Conservation (phyloP, 768 basidiomycete species). For the Tricholoma sp. region DNA sequence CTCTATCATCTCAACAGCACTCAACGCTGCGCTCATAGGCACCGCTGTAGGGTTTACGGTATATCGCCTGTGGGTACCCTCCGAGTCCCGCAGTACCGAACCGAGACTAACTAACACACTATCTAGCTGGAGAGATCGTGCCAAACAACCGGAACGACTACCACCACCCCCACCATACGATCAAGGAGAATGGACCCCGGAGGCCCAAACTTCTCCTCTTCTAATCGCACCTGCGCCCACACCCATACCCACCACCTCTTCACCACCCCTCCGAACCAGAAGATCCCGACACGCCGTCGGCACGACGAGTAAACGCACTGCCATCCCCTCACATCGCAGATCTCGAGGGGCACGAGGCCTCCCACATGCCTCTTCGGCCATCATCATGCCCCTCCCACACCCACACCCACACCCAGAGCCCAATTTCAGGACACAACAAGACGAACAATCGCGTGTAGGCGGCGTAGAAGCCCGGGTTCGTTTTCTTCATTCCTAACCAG, state of each 20-base stretch:
- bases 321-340: too few species aligned
- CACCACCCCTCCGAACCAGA: conserved; percentile 27
- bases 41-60: conserved; percentile 78
- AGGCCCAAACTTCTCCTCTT: too few species aligned
- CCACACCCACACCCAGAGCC: too few species aligned
- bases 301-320: conserved; percentile 29
- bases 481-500: too few species aligned
- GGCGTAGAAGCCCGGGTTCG: too few species aligned
- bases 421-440: too few species aligned
- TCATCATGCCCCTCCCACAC: too few species aligned
- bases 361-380: too few species aligned
- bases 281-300: conserved; percentile 29
- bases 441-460: too few species aligned
- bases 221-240: too few species aligned
- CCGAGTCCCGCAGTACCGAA: not conserved
- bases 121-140: conserved; percentile 72
- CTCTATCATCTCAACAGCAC: too few species aligned
- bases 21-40: conserved; percentile 71
- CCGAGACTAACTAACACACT: conserved; percentile 4
- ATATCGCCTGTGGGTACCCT: conserved; percentile 67
- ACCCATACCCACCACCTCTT: too few species aligned
- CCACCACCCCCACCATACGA: conserved; percentile 63
- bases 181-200: conserved; percentile 41
- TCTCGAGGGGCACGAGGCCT: conserved; percentile 24
- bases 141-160: conserved; percentile 44